Evolutionary conservation across 164 flowering plant genomes (phyloP).

Genomic region (Chimonanthus salicifolius): DNA sequence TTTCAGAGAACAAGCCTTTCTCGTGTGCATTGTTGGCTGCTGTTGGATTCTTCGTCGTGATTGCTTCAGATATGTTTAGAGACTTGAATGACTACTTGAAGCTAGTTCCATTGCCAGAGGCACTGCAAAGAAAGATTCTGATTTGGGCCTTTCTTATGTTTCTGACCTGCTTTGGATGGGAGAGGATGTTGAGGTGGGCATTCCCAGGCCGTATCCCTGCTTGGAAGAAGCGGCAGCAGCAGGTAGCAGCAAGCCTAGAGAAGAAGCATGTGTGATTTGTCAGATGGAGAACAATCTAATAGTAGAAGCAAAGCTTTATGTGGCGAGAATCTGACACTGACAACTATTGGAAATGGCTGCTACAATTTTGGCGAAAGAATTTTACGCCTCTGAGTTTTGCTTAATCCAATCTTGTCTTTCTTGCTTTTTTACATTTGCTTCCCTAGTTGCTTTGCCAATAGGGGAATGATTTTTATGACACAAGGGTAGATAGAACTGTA

Average conservation of each 20-base stretch:
- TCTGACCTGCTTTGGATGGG: constrained; percentile 68
- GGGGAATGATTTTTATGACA: neutral
- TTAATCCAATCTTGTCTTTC: neutral
- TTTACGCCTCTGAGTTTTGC: too few relatives aligned
- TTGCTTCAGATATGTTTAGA: constrained; percentile 77
- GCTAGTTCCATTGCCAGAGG: constrained; percentile 74
- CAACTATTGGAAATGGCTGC: neutral
- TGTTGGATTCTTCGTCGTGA: constrained; percentile 66
- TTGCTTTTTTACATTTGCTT: neutral
- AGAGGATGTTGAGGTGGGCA: constrained; percentile 75
- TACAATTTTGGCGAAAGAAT: neutral
- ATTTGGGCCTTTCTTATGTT: constrained; percentile 72
- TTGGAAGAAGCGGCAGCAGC: constrained; percentile 59
- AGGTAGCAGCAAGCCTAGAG: constrained; percentile 27
- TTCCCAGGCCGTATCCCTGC: constrained; percentile 85
- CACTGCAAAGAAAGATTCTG: constrained; percentile 60
- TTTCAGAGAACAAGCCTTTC: constrained; percentile 82
- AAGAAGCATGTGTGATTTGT: constrained; percentile 36
- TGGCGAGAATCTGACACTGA: neutral
- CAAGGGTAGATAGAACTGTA: too few relatives aligned
- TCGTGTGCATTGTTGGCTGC: constrained; percentile 64
- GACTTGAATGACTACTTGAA: constrained; percentile 78
- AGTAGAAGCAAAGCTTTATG: neutral
- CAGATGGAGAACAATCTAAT: neutral
- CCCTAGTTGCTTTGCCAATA: neutral